phyloP scores from a whole-genome alignment of 208 protist genomes.

The Naegleria lovaniensis region DNA sequence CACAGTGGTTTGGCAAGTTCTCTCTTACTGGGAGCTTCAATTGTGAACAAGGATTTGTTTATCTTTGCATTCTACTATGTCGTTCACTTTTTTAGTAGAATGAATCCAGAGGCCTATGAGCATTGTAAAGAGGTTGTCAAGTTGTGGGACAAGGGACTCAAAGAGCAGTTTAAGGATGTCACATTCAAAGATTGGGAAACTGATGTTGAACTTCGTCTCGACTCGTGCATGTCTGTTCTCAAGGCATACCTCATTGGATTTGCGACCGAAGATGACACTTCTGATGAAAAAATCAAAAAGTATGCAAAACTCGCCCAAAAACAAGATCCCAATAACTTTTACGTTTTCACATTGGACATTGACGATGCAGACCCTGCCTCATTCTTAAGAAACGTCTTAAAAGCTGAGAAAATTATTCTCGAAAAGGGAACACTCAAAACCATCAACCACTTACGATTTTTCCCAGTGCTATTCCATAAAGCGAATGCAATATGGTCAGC shows the following conservation, averaged over 20 bases:
- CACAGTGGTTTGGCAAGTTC: background rate
- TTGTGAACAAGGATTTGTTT: background rate
- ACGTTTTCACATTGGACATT: background rate
- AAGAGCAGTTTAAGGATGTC: background rate
- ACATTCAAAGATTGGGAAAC: background rate
- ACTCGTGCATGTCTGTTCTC: background rate
- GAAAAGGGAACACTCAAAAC: background rate
- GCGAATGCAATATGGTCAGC: background rate
- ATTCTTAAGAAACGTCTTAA: background rate
- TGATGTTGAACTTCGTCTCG: background rate
- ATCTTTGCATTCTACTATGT: background rate
- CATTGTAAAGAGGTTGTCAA: background rate
- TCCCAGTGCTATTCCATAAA: background rate
- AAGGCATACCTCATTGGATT: background rate
- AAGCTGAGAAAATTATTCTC: background rate
- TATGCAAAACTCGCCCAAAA: background rate
- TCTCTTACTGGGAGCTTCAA: background rate
- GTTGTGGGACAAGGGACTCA: background rate
- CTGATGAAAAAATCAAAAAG: background rate
- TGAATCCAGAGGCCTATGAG: background rate
- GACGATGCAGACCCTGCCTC: background rate
- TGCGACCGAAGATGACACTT: background rate
- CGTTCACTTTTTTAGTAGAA: background rate
- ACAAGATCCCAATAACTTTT: background rate
- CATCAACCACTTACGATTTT: background rate